phyloP scores from a whole-genome alignment of 805 yeast genomes.

The Cyberlindnera euphorbiiphila region DNA sequence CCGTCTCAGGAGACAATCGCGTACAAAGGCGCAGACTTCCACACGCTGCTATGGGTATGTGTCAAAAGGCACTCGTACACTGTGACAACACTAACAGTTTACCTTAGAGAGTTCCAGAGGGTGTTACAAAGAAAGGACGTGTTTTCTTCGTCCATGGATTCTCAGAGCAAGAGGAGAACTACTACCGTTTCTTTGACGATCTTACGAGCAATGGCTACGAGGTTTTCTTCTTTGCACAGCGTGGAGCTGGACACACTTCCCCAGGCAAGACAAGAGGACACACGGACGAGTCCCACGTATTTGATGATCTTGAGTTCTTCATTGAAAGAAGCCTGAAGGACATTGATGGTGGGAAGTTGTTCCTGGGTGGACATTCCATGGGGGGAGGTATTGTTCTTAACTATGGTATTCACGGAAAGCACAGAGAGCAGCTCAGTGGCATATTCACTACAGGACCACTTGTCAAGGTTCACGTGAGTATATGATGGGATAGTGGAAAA shows the following conservation, averaged over 20 bases:
- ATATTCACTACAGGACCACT: conserved; percentile 58
- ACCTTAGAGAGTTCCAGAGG: conserved; percentile 30
- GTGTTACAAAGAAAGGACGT: conserved; percentile 42
- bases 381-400: conserved; percentile 73
- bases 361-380: conserved; percentile 71
- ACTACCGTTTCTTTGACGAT: conserved; percentile 50
- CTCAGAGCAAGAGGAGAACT: conserved; percentile 51
- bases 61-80: neutral
- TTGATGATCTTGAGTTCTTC: conserved; percentile 58
- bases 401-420: conserved; percentile 55
- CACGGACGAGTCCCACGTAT: conserved; percentile 53
- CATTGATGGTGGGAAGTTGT: conserved; percentile 37
- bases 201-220: conserved; percentile 55
- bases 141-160: conserved; percentile 69
- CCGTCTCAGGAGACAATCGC: conserved; percentile 21
- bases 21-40: conserved; percentile 38
- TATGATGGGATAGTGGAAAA: too few species aligned
- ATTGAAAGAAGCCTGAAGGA: conserved; percentile 41
- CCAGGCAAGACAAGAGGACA: conserved; percentile 49
- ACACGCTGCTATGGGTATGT: conserved; percentile 32
- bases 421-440: conserved; percentile 42
- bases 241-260: conserved; percentile 71
- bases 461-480: conserved; percentile 41
- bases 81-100: neutral
- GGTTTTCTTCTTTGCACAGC: conserved; percentile 64